Conservation (phyloP, 2,329 filamentous ascomycete species). For the Epichloe scottii region DNA sequence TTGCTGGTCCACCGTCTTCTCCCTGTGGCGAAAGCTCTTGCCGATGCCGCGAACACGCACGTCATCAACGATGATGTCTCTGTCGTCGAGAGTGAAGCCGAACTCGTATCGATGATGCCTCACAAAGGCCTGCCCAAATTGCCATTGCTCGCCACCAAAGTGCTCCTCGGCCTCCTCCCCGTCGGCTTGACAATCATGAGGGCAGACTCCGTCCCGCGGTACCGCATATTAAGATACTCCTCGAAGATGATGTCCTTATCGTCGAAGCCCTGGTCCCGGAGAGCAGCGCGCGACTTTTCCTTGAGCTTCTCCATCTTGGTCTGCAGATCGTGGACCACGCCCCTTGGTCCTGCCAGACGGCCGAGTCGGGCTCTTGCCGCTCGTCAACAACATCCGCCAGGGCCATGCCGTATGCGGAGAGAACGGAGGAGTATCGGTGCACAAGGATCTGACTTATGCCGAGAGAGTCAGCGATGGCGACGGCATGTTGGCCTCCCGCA, state of each 20-base stretch:
- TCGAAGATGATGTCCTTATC: constrained; percentile 68
- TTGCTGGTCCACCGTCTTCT: constrained; percentile 76
- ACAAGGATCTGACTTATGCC: constrained; percentile 30
- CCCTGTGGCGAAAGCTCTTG: constrained; percentile 68
- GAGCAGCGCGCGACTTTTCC: constrained; percentile 53
- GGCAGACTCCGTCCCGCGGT: constrained; percentile 80
- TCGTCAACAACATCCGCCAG: constrained; percentile 43
- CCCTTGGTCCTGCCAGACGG: constrained; percentile 46
- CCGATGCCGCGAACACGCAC: constrained; percentile 80
- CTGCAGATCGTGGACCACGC: constrained; percentile 49
- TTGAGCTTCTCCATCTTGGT: constrained; percentile 69
- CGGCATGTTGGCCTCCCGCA: constrained; percentile 31
- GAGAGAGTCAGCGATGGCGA: constrained; percentile 28
- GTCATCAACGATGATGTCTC: constrained; percentile 84
- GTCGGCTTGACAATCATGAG: constrained; percentile 76
- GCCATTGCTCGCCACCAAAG: constrained; percentile 58
- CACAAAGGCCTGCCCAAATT: constrained; percentile 73
- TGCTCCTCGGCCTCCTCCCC: constrained; percentile 46
- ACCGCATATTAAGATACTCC: constrained; percentile 89
- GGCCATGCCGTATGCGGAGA: constrained; percentile 34
- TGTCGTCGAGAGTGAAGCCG: constrained; percentile 71
- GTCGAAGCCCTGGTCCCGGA: constrained; percentile 69
- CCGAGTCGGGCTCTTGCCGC: constrained; percentile 63
- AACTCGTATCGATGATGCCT: constrained; percentile 87
- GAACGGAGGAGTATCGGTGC: constrained; percentile 31